These are phyloP conservation scores for Backusella sp. DNA, from an alignment of 192 early-diverging fungal species.

Conservation along the genomic window DNA sequence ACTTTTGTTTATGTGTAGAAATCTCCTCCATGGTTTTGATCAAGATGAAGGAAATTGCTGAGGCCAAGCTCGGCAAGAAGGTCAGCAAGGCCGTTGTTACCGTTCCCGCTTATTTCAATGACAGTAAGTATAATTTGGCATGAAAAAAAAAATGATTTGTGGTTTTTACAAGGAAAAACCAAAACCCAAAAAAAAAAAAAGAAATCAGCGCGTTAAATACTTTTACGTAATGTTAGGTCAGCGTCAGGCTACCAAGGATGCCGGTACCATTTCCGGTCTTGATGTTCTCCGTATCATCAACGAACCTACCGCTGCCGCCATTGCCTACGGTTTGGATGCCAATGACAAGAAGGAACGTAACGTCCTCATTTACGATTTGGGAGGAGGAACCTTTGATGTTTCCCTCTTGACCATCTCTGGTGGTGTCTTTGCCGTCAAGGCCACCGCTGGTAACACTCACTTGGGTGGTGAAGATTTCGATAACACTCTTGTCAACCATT, in stretches of 20 bases:
- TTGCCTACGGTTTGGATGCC: slow-evolving; percentile 94
- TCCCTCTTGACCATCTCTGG: slow-evolving; percentile 93
- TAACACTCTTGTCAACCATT: slow-evolving; percentile 93
- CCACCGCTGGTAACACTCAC: slow-evolving; percentile 96
- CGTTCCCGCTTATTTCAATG: too few species aligned
- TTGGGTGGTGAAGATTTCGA: slow-evolving; percentile 99
- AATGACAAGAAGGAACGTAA: slow-evolving; percentile 41
- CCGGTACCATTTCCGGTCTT: slow-evolving; percentile 82
- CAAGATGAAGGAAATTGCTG: too few species aligned
- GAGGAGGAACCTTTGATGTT: slow-evolving; percentile 99
- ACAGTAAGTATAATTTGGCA: not conserved
- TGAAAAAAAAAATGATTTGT: not conserved
- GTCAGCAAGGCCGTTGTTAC: too few species aligned
- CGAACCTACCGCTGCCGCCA: slow-evolving; percentile 86
- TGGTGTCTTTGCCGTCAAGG: slow-evolving; percentile 95
- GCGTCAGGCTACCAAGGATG: slow-evolving; percentile 91
- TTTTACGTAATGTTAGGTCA: slow-evolving; percentile 55
- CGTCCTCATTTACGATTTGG: slow-evolving; percentile 95
- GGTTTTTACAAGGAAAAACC: not conserved
- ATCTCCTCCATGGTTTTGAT: too few species aligned
- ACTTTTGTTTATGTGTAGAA: slow-evolving; percentile 36
- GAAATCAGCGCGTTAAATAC: not conserved
- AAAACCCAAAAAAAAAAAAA: not conserved
- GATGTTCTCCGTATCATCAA: slow-evolving; percentile 89
- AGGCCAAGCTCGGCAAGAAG: too few species aligned